A percentile compares a stretch with the other conserved stretches of the same genome.
phyloP scores from a whole-genome alignment of 441 rosid species.

The Erodium trifolium region DNA sequence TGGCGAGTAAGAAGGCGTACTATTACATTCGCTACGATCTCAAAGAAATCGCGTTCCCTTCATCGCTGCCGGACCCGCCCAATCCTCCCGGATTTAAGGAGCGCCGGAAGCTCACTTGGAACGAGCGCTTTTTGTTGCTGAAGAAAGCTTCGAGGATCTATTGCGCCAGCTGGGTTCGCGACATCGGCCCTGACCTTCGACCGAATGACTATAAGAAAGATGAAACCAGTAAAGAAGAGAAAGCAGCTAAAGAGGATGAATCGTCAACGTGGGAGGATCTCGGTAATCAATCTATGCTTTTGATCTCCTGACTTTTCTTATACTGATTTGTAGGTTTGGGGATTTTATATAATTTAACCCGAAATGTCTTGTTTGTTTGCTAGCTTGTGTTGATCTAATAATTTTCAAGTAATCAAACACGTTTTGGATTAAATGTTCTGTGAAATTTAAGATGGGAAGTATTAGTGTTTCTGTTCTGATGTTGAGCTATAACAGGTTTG shows the following conservation, averaged over 20 bases:
- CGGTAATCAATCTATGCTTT: slow-evolving; percentile 33
- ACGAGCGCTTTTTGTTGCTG: slow-evolving; percentile 22
- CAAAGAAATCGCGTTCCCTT: too few species aligned
- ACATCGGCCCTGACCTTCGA: slow-evolving; percentile 85
- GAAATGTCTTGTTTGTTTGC: slow-evolving; percentile 1
- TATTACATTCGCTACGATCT: too few species aligned
- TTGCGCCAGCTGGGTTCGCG: slow-evolving; percentile 79
- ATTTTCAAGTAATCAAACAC: too few species aligned
- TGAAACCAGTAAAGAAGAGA: slow-evolving; percentile 14
- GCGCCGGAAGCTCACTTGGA: neutral
- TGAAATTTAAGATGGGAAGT: neutral
- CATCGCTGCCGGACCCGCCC: neutral
- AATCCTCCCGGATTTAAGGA: neutral
- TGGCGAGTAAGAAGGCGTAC: too few species aligned
- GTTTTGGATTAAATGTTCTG: too few species aligned
- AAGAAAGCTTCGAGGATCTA: slow-evolving; percentile 87
- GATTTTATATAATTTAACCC: neutral
- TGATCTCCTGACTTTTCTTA: too few species aligned
- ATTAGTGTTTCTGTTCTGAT: neutral
- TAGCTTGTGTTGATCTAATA: neutral
- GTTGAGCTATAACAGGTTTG: neutral
- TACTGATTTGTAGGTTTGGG: neutral
- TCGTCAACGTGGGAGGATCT: slow-evolving; percentile 80
- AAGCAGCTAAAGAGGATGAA: slow-evolving; percentile 35
- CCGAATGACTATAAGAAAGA: slow-evolving; percentile 67